Evolutionary conservation across 768 basidiomycete genomes (phyloP).

Genomic region (Suillus sp.): DNA sequence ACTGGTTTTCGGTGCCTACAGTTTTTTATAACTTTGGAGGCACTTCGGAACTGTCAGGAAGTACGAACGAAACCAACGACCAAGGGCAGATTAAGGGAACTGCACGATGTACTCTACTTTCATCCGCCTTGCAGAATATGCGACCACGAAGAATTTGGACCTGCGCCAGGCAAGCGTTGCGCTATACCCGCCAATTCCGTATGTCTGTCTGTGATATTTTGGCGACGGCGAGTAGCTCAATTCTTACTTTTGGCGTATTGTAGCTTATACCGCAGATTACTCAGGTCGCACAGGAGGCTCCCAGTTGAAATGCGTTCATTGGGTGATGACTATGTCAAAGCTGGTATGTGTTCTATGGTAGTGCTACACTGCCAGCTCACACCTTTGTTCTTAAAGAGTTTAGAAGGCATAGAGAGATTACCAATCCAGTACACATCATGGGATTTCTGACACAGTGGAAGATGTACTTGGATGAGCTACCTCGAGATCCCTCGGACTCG

Average conservation of each 20-base stretch:
- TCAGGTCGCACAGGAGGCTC: conserved; percentile 77
- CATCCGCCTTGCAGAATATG: conserved; percentile 39
- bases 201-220: conserved; percentile 28
- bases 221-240: conserved; percentile 5
- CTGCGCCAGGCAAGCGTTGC: conserved; percentile 63
- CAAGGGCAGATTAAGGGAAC: not conserved
- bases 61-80: not conserved
- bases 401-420: conserved; percentile 72
- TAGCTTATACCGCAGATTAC: conserved; percentile 79
- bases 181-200: conserved; percentile 86
- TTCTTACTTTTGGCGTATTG: conserved; percentile 4
- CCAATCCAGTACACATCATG: conserved; percentile 89
- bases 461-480: conserved; percentile 77
- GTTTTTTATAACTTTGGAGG: not conserved
- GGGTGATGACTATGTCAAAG: conserved; percentile 85
- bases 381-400: conserved; percentile 62
- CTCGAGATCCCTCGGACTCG: conserved; percentile 43
- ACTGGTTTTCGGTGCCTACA: not conserved
- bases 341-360: conserved; percentile 44
- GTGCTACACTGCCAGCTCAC: conserved; percentile 3
- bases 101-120: conserved; percentile 3
- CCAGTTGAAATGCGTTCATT: conserved; percentile 80
- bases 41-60: not conserved
- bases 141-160: conserved; percentile 58
- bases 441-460: conserved; percentile 98